Base-by-base conservation (phyloP, 2,329 filamentous ascomycete genomes). In the Fusarium floridanum region DNA sequence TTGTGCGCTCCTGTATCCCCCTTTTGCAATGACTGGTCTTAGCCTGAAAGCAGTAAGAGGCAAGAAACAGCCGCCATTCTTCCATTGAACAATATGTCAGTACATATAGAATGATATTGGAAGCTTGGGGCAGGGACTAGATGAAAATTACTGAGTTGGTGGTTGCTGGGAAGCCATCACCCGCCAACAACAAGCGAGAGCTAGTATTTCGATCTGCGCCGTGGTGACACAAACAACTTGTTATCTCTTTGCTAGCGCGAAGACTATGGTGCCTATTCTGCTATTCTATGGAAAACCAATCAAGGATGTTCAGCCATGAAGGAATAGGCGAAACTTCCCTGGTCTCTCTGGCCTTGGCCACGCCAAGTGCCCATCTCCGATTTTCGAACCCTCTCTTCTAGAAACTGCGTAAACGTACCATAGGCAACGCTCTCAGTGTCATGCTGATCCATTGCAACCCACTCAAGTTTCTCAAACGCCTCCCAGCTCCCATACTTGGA, bases 401-500 rank as follows among this genome's bases (percentile, higher is more conserved):
- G 27, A 9, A 73, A 68, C 27, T 68, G 67, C 12, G 55, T 43
- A 16, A 73, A 73, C 5, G 63, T 72, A 11, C 71, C 71, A 10
- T 29, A 55, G 8, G 64, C 60, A 24, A 64, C n/a, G 1, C 34
- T 37, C 2, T 61, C 57, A 3, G 29, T 43, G 11, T 74, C 63
- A 2, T 73, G 53, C 11, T 29, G 45, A 6, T 74, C 67, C 5
- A 73, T n/a, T 0, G n/a, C 39, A 1, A 41, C 48, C 71, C 71
- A 73, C 4, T 65, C 64, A 7, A 72, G 43, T 32, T 74, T 72
- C 39, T 74, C 55, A 67, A 77, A 72, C 11, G 57, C 32, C 7
- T 69, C 73, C 48, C 64, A 75, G 29, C 73, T 77, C 0, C 75
- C 73, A 10, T 76, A 71, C 6, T 37, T 67, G 2, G 71, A 68